phyloP scores from a whole-genome alignment of 73 alveolate genomes.

The Paramecium pentaurelia region DNA sequence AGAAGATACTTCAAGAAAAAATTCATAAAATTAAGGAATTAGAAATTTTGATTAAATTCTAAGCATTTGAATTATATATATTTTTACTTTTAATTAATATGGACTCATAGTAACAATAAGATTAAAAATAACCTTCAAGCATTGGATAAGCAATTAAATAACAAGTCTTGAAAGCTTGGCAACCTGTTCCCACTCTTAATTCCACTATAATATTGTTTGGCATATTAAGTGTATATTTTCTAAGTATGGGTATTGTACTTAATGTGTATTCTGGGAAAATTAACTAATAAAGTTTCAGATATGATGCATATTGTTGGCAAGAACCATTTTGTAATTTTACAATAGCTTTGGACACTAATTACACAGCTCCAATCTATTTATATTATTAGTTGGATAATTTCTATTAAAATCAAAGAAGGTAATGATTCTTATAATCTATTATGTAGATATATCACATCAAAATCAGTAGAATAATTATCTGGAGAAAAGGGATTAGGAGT shows the following conservation, averaged over 20 bases:
- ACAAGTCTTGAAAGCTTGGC: constrained; percentile 37
- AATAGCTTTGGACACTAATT: constrained; percentile 50
- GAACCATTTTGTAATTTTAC: neutral
- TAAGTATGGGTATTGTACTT: constrained; percentile 69
- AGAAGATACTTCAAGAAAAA: neutral
- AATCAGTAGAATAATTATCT: constrained; percentile 68
- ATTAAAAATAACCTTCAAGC: neutral
- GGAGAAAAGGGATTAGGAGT: constrained; percentile 56
- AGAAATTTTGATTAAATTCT: neutral
- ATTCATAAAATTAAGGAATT: neutral
- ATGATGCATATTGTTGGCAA: constrained; percentile 59
- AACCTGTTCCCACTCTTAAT: constrained; percentile 50
- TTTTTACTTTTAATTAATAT: neutral
- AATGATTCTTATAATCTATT: neutral
- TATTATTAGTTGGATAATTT: constrained; percentile 80
- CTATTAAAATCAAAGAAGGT: constrained; percentile 82
- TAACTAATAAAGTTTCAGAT: constrained; percentile 46
- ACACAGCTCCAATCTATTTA: constrained; percentile 68
- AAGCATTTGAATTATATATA: neutral
- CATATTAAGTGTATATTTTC: constrained; percentile 66
- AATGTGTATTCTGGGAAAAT: constrained; percentile 59
- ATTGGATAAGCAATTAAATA: neutral
- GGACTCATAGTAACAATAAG: neutral
- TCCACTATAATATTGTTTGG: constrained; percentile 24
- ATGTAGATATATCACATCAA: constrained; percentile 68